These are phyloP conservation scores for barrel medic (Medicago truncatula) DNA, from an alignment of 306 rosid genomes.

Conservation along the genomic window MtrunA17r5.0-ANR NC_053047.1:32125001-32125500, in stretches of 20 bases:
- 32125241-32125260: not conserved
- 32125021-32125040: not conserved
- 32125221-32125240: not conserved
- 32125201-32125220: not conserved
- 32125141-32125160: not conserved
- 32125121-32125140: not conserved
- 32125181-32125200: not conserved
- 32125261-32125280: conserved; percentile 8
- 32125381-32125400: not conserved
- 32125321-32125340: conserved; percentile 11
- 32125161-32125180: conserved; percentile 4
- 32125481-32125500: conserved; percentile 1
- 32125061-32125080: not conserved
- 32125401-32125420: not conserved
- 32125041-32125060: conserved; percentile 23
- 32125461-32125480: not conserved
- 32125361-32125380: conserved; percentile 14
- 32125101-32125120: not conserved
- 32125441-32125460: not conserved
- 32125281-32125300: conserved; percentile 16
- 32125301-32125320: conserved; percentile 12
- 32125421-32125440: not conserved
- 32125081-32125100: conserved; percentile 8
- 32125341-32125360: conserved; percentile 15
- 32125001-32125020: conserved; percentile 10